Evolutionary conservation across 83 land plant genomes (phyloP).

Genomic region (Diphasiastrum complanatum): DNA sequence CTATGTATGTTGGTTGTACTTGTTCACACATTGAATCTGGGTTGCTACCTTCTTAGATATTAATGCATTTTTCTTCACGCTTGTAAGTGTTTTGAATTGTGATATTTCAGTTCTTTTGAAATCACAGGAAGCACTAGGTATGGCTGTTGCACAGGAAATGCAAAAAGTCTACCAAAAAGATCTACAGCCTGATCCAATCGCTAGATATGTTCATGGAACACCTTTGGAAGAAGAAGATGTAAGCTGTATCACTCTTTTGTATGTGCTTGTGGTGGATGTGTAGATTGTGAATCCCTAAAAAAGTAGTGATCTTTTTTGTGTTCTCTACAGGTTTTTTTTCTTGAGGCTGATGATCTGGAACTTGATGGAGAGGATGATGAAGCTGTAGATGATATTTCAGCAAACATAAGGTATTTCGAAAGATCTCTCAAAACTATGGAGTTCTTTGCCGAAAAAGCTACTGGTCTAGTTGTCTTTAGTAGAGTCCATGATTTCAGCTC

Average conservation of each 20-base stretch:
- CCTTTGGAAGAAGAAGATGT: conserved; percentile 23
- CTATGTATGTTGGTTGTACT: too few relatives aligned
- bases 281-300: neutral
- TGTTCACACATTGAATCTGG: too few relatives aligned
- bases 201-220: conserved; percentile 1
- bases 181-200: conserved; percentile 33
- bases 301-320: neutral
- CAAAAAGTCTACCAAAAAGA: conserved; percentile 32
- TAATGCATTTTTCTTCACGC: neutral
- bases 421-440: neutral
- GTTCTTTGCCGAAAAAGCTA: neutral
- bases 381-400: neutral
- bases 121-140: conserved; percentile 30
- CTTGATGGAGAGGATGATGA: neutral
- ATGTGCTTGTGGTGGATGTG: too few relatives aligned
- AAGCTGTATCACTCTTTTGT: too few relatives aligned
- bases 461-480: too few relatives aligned
- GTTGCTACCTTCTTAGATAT: neutral
- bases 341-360: conserved; percentile 17
- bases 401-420: neutral
- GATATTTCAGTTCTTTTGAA: neutral
- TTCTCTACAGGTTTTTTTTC: neutral
- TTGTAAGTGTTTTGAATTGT: neutral
- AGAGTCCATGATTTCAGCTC: too few relatives aligned
- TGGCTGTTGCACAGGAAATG: conserved; percentile 42